These are phyloP conservation scores for Tubosaeta sp. DNA, from an alignment of 768 basidiomycete genomes.

Conservation along the genomic window DNA sequence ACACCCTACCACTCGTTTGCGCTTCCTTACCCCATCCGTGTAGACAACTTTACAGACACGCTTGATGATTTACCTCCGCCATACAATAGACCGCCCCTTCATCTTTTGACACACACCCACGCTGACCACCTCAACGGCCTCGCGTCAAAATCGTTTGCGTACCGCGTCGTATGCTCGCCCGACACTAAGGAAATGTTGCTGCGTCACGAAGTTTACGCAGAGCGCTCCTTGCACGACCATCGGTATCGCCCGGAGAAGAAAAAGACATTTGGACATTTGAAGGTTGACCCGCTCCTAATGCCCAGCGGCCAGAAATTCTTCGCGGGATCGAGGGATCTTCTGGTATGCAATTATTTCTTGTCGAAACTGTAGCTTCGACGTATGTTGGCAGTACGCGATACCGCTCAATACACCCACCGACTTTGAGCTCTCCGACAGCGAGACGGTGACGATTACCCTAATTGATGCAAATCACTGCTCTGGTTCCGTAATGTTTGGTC, in stretches of 20 bases:
- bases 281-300: conserved; percentile 45
- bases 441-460: conserved; percentile 68
- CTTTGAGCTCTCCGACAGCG: conserved; percentile 52
- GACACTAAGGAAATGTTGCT: conserved; percentile 88
- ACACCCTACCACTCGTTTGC: conserved; percentile 76
- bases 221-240: conserved; percentile 54
- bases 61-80: conserved; percentile 32
- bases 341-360: neutral
- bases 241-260: conserved; percentile 26
- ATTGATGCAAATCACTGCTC: conserved; percentile 95
- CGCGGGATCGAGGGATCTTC: conserved; percentile 59
- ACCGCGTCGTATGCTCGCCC: conserved; percentile 68
- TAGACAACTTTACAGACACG: conserved; percentile 71
- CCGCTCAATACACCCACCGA: conserved; percentile 61
- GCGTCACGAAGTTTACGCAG: conserved; percentile 64
- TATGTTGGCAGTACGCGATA: conserved; percentile 44
- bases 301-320: conserved; percentile 47
- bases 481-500: conserved; percentile 81
- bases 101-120: conserved; percentile 88
- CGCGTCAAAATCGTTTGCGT: conserved; percentile 67
- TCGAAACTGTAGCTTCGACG: neutral
- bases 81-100: conserved; percentile 41
- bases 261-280: conserved; percentile 66
- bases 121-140: conserved; percentile 83
- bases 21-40: conserved; percentile 76